phyloP scores from a whole-genome alignment of 169 alveolate genomes.

The Plasmodium gonderi region DNA sequence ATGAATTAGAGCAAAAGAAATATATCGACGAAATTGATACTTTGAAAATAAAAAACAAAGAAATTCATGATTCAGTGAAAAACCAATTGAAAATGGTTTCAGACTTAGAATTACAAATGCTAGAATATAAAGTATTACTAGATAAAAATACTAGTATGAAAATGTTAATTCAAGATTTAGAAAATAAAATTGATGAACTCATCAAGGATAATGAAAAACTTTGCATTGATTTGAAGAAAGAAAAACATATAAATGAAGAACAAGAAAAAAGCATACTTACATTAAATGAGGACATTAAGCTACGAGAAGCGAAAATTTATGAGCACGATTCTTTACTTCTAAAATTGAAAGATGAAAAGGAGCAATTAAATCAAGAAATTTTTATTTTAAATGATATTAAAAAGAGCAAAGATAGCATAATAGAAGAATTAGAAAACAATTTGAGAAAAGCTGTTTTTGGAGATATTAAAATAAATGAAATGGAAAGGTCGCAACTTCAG shows the following conservation, averaged over 20 bases:
- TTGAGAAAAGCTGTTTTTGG: conserved; percentile 75
- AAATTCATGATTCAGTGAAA: conserved; percentile 56
- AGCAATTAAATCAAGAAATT: conserved; percentile 55
- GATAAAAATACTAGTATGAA: conserved; percentile 76
- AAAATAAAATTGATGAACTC: conserved; percentile 67
- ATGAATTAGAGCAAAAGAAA: conserved; percentile 45
- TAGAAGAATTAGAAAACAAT: conserved; percentile 70
- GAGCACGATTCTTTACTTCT: conserved; percentile 26
- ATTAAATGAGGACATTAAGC: conserved; percentile 40
- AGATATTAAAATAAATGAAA: conserved; percentile 39
- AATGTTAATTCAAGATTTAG: conserved; percentile 69
- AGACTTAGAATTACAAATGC: conserved; percentile 62
- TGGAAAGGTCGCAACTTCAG: conserved; percentile 39
- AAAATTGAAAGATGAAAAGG: conserved; percentile 69
- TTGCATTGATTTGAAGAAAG: conserved; percentile 67
- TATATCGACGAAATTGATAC: conserved; percentile 69
- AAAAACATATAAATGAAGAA: conserved; percentile 44
- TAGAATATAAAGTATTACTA: conserved; percentile 68
- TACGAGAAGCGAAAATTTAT: conserved; percentile 16
- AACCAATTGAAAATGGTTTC: conserved; percentile 42
- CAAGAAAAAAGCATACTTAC: conserved; percentile 36
- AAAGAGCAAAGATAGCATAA: conserved; percentile 53
- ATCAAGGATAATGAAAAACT: conserved; percentile 74
- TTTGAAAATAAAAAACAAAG: conserved; percentile 48
- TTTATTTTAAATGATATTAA: conserved; percentile 33